These are phyloP conservation scores for Boletus coccyginus DNA, from an alignment of 768 basidiomycete species.

Conservation along the genomic window DNA sequence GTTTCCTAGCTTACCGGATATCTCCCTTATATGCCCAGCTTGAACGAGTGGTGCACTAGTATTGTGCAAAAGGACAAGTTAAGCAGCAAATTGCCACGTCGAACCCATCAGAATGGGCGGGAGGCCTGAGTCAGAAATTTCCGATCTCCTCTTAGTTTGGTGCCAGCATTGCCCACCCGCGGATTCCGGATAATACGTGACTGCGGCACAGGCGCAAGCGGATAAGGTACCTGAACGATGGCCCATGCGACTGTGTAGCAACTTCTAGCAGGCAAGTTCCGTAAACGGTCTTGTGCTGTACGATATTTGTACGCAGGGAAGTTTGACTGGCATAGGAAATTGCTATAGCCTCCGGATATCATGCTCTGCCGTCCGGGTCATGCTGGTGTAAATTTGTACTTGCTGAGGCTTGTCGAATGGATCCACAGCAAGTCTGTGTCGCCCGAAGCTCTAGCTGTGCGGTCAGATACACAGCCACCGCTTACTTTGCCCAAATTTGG, in stretches of 20 bases:
- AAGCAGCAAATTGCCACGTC: not conserved
- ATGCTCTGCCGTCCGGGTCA: not conserved
- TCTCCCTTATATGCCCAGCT: no score
- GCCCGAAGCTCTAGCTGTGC: not conserved
- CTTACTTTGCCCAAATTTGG: conserved; percentile 12
- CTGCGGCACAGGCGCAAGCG: not conserved
- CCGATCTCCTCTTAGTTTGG: not conserved
- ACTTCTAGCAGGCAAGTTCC: no score
- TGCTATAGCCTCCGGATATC: not conserved
- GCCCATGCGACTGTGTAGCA: no score
- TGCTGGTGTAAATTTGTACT: no score
- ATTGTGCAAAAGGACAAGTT: no score
- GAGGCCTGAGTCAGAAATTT: not conserved
- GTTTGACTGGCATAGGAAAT: not conserved
- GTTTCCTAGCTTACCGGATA: no score
- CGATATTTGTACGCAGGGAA: not conserved
- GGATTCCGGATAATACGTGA: not conserved
- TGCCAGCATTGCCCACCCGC: not conserved
- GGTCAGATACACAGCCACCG: conserved; percentile 21
- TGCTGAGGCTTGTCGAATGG: not conserved
- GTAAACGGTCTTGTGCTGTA: not conserved
- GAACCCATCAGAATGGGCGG: not conserved
- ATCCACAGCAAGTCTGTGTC: not conserved
- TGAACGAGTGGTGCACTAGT: no score
- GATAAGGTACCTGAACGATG: no score